A percentile compares a stretch with the other conserved stretches of the same genome.
Conservation (phyloP, 345 rosid species). For the Excoecaria agallocha region DNA sequence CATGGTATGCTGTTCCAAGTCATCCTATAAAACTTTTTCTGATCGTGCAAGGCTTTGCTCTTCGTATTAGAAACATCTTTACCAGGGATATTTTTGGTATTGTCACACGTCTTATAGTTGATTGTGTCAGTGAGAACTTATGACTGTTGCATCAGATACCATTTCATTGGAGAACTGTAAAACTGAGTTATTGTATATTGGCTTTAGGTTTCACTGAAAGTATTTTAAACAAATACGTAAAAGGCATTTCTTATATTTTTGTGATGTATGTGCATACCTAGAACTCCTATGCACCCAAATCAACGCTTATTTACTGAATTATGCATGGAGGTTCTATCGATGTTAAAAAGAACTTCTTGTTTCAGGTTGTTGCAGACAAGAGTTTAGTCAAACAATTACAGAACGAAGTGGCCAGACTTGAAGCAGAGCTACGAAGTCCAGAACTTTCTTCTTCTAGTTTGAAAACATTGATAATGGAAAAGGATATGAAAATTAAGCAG, state of each 20-base stretch:
- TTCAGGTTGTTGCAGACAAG: slow-evolving; percentile 80
- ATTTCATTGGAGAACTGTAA: not conserved
- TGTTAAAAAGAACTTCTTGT: not conserved
- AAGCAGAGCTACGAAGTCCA: slow-evolving; percentile 81
- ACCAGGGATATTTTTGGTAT: not conserved
- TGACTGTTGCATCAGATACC: not conserved
- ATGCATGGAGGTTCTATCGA: not conserved
- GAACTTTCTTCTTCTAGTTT: slow-evolving; percentile 60
- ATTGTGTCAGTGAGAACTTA: not conserved
- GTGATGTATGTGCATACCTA: not conserved
- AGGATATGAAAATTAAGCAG: slow-evolving; percentile 72
- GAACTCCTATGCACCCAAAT: not conserved
- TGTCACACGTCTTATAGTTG: not conserved
- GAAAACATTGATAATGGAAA: slow-evolving; percentile 56
- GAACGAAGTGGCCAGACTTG: slow-evolving; percentile 93
- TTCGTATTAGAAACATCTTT: not conserved
- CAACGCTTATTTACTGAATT: not conserved
- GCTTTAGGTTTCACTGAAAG: not conserved
- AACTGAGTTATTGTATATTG: not conserved
- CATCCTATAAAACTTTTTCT: not conserved
- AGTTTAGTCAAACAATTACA: slow-evolving; percentile 71
- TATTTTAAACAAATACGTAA: not conserved
- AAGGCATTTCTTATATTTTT: not conserved
- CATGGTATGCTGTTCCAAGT: slow-evolving; percentile 53
- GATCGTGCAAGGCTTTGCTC: not conserved